A percentile compares a stretch with the other conserved stretches of the same genome.
phyloP scores from a whole-genome alignment of 2,329 filamentous ascomycete species.

The Rhynchosporium secalis region DNA sequence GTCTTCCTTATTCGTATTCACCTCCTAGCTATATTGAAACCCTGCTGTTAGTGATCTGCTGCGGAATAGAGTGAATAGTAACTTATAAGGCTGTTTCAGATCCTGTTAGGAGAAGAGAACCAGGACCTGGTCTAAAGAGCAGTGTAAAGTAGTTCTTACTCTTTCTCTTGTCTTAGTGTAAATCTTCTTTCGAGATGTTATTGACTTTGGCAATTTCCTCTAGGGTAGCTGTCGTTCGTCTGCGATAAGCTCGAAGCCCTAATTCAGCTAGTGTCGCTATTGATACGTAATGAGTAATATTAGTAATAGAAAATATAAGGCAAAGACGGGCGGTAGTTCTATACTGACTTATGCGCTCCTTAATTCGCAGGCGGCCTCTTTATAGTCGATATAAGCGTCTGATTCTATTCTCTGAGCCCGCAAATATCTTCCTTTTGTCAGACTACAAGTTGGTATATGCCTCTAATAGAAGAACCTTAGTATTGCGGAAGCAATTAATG shows the following conservation, averaged over 20 bases:
- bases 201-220: constrained; percentile 2
- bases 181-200: background rate
- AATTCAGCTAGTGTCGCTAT: background rate
- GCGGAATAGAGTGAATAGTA: background rate
- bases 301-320: background rate
- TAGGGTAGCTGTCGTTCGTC: background rate
- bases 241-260: background rate
- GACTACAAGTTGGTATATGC: background rate
- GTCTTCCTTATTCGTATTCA: constrained; percentile 1
- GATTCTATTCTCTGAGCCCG: background rate
- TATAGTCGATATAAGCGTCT: background rate
- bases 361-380: background rate
- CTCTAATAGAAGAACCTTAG: background rate
- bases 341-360: background rate
- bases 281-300: background rate
- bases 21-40: constrained; percentile 10
- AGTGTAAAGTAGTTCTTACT: constrained; percentile 4
- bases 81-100: background rate
- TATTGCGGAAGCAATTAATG: background rate
- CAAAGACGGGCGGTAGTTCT: background rate
- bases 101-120: constrained; percentile 1
- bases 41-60: constrained; percentile 3
- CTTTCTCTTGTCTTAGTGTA: background rate
- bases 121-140: background rate
- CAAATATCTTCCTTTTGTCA: constrained; percentile 3